A percentile compares a stretch with the other conserved stretches of the same genome.
phyloP scores from a whole-genome alignment of 163 green algal genomes.

The Chlorella variabilis region DNA sequence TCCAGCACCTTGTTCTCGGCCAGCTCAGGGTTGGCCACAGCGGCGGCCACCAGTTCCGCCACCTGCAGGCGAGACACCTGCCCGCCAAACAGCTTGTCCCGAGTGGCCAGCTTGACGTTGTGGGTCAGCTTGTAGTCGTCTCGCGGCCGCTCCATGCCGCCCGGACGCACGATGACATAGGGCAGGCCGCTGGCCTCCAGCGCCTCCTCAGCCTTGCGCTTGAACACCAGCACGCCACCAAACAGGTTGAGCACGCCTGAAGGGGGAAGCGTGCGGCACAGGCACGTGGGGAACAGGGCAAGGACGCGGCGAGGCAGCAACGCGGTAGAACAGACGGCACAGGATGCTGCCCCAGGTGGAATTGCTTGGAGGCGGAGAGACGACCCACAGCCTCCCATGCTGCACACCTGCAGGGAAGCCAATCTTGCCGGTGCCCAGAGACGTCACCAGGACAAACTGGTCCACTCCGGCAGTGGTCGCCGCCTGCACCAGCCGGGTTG shows the following conservation, averaged over 20 bases:
- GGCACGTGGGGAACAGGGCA: background rate
- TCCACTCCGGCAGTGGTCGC: slow-evolving; percentile 58
- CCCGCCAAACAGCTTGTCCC: slow-evolving; percentile 88
- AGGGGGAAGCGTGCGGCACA: background rate
- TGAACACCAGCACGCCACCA: slow-evolving; percentile 86
- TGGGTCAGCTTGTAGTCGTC: slow-evolving; percentile 93
- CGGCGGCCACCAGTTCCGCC: slow-evolving; percentile 84
- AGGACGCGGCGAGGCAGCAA: background rate
- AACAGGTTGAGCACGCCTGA: slow-evolving; percentile 90
- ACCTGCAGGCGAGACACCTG: slow-evolving; percentile 88
- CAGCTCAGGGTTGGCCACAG: slow-evolving; percentile 64
- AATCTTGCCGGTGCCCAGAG: slow-evolving; percentile 78
- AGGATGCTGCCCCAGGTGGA: too few species aligned
- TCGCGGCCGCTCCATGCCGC: slow-evolving; percentile 91
- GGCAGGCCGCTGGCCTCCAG: slow-evolving; percentile 86
- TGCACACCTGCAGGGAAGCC: slow-evolving; percentile 77
- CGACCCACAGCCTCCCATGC: too few species aligned
- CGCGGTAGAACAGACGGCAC: too few species aligned
- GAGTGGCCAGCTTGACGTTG: slow-evolving; percentile 79
- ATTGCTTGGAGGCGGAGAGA: too few species aligned
- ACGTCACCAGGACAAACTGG: slow-evolving; percentile 82
- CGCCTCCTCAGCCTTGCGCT: slow-evolving; percentile 84
- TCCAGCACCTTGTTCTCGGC: slow-evolving; percentile 93
- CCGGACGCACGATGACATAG: slow-evolving; percentile 89
- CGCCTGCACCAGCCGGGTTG: slow-evolving; percentile 60